Evolutionary conservation across 768 basidiomycete genomes (phyloP).

Genomic region (Inosperma sp.): DNA sequence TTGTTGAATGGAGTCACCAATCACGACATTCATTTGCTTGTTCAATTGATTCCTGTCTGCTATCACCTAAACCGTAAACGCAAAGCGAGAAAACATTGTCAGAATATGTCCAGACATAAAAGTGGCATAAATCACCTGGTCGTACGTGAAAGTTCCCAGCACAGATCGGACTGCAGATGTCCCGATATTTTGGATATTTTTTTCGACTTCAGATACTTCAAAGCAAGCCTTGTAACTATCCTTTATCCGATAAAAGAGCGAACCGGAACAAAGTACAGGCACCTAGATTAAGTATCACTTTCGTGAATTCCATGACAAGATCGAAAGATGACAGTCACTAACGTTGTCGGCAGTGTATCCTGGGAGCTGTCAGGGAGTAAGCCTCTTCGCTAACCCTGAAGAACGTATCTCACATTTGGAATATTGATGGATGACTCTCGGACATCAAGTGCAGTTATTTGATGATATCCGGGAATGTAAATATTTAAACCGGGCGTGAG

Average conservation of each 20-base stretch:
- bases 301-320: neutral
- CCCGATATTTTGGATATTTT: constrained; percentile 49
- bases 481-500: constrained; percentile 44
- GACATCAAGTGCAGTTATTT: constrained; percentile 41
- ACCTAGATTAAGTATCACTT: constrained; percentile 29
- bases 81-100: neutral
- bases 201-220: constrained; percentile 43
- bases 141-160: constrained; percentile 46
- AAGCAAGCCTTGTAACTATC: constrained; percentile 55
- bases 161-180: constrained; percentile 53
- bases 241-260: constrained; percentile 48
- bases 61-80: constrained; percentile 37
- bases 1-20: constrained; percentile 48
- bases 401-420: constrained; percentile 32
- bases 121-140: constrained; percentile 31
- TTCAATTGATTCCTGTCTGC: constrained; percentile 52
- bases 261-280: constrained; percentile 49
- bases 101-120: neutral
- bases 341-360: constrained; percentile 35
- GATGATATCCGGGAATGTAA: constrained; percentile 43
- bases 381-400: neutral
- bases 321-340: neutral
- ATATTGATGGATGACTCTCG: constrained; percentile 45
- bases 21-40: constrained; percentile 41
- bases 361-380: constrained; percentile 21